Evolutionary conservation across 306 rosid species (phyloP), one percentile per base, ranked within the genome.

Genomic region (Quercus glauca): DNA sequence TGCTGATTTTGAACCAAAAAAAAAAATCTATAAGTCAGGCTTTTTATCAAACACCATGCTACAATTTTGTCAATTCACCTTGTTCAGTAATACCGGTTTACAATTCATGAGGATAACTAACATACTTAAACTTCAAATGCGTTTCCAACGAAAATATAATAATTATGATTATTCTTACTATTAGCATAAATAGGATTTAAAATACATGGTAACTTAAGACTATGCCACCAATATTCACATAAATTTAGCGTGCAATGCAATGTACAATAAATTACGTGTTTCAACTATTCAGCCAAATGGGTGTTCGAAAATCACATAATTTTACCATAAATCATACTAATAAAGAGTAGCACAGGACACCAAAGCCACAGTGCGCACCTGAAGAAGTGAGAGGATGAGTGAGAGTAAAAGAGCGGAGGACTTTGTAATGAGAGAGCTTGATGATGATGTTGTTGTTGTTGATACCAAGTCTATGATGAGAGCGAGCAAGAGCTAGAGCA

Each of bases 301-400:
- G 82, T 28, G 73, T 14, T 64, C 7, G 41, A 75, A 84, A 74
- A 57, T 59, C 72, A 8, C 70, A 37, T 15, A 64, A 6, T 35
- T 11, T 61, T 49, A 60, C n/a, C 78, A 43, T 6, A 17, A 21
- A 23, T 26, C 19, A 25, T 13, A 63, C 10, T 67, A 67, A 37
- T 45, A 65, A 65, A 65, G 23, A 65, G 71, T 15, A 18, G 49
- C 21, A 41, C 45, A 41, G 11, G 45, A 8, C 10, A 20, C 17
- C 72, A 67, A 26, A 33, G 72, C 51, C 35, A 28, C 69, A 61
- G 51, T 18, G 45, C 72, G 20, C 13, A 94, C 98, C 98, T 91
- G 93, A 84, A 80, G 89, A 76, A 75, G 73, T 45, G n/a, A 73
- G 71, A 25, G 90, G 84, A 85, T 83, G 31, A n/a, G 87, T 57